Evolutionary conservation across 257 asterid species (phyloP).

Genomic region (Echium plantagineum): DNA sequence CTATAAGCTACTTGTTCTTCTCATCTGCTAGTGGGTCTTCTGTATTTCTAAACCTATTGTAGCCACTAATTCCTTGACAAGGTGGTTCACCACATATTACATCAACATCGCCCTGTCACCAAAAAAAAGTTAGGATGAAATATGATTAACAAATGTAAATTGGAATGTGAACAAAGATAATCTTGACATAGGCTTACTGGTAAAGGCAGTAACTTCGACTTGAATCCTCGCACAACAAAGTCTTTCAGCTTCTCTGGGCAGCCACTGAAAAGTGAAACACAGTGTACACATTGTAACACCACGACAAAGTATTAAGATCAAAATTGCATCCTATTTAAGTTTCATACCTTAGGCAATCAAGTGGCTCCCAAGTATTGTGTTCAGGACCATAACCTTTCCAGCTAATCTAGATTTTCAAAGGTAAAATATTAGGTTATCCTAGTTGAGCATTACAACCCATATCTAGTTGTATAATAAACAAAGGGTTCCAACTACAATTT

Average conservation of each 20-base stretch:
- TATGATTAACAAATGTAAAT: neutral
- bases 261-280: slow-evolving; percentile 12
- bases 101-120: slow-evolving; percentile 32
- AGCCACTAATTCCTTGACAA: slow-evolving; percentile 49
- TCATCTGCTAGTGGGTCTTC: slow-evolving; percentile 27
- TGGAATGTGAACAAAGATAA: neutral
- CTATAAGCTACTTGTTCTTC: slow-evolving; percentile 31
- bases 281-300: neutral
- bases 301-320: neutral
- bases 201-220: slow-evolving; percentile 20
- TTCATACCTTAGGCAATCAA: slow-evolving; percentile 29
- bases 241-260: slow-evolving; percentile 26
- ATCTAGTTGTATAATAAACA: neutral
- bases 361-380: slow-evolving; percentile 44
- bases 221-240: slow-evolving; percentile 23
- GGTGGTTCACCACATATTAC: slow-evolving; percentile 52
- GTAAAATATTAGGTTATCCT: neutral
- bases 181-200: slow-evolving; percentile 27
- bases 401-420: slow-evolving; percentile 17
- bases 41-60: slow-evolving; percentile 28
- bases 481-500: too few relatives aligned
- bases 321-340: too few relatives aligned
- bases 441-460: neutral
- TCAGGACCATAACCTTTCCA: slow-evolving; percentile 36
- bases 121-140: neutral